These are phyloP conservation scores for Pseudohalonectria lignicola DNA, from an alignment of 2,329 filamentous ascomycete genomes.

Conservation along the genomic window DNA sequence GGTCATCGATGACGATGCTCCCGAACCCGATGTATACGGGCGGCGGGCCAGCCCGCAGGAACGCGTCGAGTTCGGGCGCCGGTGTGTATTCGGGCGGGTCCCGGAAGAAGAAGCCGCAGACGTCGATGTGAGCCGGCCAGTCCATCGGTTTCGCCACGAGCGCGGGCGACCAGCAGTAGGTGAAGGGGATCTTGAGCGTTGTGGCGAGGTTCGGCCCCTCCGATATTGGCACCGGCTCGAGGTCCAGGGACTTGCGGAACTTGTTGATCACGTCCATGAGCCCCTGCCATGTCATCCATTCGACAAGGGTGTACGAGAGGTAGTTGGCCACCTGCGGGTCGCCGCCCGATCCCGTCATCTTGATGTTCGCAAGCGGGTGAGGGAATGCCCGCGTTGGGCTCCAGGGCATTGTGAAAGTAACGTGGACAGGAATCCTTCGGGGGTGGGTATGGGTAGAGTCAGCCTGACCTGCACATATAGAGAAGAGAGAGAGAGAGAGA, in stretches of 20 bases:
- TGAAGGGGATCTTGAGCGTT: constrained; percentile 68
- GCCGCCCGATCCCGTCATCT: constrained; percentile 37
- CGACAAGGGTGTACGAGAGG: constrained; percentile 72
- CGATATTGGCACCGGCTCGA: constrained; percentile 69
- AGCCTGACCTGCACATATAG: no score
- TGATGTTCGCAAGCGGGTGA: constrained; percentile 75
- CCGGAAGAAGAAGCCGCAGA: constrained; percentile 4
- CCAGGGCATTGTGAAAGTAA: constrained; percentile 97
- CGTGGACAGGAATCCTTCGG: constrained; percentile 65
- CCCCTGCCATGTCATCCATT: constrained; percentile 90
- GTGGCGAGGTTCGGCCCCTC: constrained; percentile 74
- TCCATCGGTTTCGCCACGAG: constrained; percentile 32
- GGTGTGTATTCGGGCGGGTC: not conserved
- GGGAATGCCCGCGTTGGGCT: constrained; percentile 77
- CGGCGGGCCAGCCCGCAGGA: constrained; percentile 32
- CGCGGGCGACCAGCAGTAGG: constrained; percentile 84
- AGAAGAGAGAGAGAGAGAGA: no score
- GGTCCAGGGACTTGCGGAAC: constrained; percentile 63
- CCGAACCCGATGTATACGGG: constrained; percentile 70
- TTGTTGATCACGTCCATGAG: constrained; percentile 84
- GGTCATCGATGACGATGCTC: constrained; percentile 64
- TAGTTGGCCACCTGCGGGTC: constrained; percentile 41
- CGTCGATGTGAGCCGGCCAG: constrained; percentile 2
- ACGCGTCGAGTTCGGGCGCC: not conserved
- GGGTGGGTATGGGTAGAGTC: no score